These are phyloP conservation scores for Exophiala bonariae DNA, from an alignment of 2,329 filamentous ascomycete genomes.

Conservation along the genomic window DNA sequence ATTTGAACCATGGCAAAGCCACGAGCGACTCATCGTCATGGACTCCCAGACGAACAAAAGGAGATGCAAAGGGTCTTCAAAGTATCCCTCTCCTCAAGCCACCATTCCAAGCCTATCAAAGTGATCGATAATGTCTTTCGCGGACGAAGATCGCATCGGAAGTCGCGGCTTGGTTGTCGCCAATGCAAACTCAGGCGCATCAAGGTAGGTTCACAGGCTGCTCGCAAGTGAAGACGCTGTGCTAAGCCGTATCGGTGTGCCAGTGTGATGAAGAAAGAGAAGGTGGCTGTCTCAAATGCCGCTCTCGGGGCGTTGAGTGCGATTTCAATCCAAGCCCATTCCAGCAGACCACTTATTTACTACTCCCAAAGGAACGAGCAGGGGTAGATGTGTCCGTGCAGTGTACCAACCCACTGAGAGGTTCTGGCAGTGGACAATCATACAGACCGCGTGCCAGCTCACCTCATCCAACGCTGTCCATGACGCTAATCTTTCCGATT, in stretches of 20 bases:
- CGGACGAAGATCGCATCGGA: constrained; percentile 17
- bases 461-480: neutral
- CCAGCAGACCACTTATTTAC: neutral
- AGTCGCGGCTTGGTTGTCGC: constrained; percentile 15
- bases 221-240: neutral
- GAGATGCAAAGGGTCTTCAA: constrained; percentile 13
- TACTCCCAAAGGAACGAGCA: constrained; percentile 8
- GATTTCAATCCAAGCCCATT: constrained; percentile 8
- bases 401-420: neutral
- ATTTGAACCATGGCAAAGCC: neutral
- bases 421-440: no score
- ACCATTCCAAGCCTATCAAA: neutral
- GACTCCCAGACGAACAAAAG: constrained; percentile 3
- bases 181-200: constrained; percentile 19
- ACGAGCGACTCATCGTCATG: neutral
- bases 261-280: constrained; percentile 17
- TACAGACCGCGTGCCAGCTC: constrained; percentile 1
- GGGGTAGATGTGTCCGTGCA: neutral
- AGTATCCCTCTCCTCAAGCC: neutral
- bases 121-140: neutral
- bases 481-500: neutral
- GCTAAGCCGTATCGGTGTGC: neutral
- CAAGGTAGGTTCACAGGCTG: constrained; percentile 5
- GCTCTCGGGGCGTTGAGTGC: constrained; percentile 13
- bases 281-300: constrained; percentile 19